Conservation (phyloP, 805 yeast genomes). For the Saturnispora sekii region DNA sequence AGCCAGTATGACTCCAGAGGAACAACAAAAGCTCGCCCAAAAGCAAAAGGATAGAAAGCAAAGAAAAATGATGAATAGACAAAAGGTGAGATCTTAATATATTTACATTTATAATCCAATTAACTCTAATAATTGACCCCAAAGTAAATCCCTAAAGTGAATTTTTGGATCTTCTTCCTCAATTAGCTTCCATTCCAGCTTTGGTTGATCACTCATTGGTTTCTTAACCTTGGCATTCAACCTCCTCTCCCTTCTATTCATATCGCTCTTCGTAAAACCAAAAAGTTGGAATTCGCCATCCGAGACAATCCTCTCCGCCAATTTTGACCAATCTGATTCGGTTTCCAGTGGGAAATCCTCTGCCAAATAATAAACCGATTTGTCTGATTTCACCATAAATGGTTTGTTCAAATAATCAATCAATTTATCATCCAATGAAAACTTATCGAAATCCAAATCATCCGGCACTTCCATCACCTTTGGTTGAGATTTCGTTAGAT, state of each 20-base stretch:
- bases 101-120: not conserved
- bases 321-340: slow-evolving; percentile 8
- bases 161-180: slow-evolving; percentile 8
- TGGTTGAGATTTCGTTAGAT: slow-evolving; percentile 6
- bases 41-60: slow-evolving; percentile 76
- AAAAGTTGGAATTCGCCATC: slow-evolving; percentile 11
- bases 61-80: slow-evolving; percentile 60
- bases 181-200: slow-evolving; percentile 7
- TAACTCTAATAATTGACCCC: slow-evolving; percentile 3
- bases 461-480: slow-evolving; percentile 13
- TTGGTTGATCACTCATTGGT: not conserved
- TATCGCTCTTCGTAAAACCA: slow-evolving; percentile 10
- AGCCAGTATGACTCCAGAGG: slow-evolving; percentile 62
- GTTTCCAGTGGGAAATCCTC: slow-evolving; percentile 8
- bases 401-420: slow-evolving; percentile 14
- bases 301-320: slow-evolving; percentile 9
- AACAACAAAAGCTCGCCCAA: slow-evolving; percentile 68
- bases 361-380: slow-evolving; percentile 10
- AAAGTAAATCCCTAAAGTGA: slow-evolving; percentile 5
- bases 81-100: slow-evolving; percentile 32
- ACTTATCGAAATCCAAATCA: slow-evolving; percentile 6
- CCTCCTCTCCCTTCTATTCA: slow-evolving; percentile 14
- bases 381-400: slow-evolving; percentile 16
- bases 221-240: slow-evolving; percentile 3
- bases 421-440: slow-evolving; percentile 11